Evolutionary conservation across 164 flowering plant species (phyloP).

Genomic region (Vitis cinerea): DNA sequence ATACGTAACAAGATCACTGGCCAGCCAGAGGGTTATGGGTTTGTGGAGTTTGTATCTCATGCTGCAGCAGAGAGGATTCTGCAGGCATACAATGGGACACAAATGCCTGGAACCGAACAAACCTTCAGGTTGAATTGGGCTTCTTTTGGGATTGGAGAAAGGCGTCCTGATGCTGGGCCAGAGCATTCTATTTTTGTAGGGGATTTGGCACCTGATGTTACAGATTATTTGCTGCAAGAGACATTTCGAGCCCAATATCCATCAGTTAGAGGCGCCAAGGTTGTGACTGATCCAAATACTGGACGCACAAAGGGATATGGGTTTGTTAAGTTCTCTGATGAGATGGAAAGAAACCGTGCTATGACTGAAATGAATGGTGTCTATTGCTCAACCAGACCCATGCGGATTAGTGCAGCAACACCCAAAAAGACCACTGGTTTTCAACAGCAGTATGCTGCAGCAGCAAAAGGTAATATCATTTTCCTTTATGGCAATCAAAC

Average conservation of each 20-base stretch:
- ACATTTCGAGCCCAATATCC: conserved; percentile 79
- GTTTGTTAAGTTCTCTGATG: conserved; percentile 95
- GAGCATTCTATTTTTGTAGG: conserved; percentile 99
- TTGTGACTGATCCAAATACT: conserved; percentile 89
- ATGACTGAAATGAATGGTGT: conserved; percentile 97
- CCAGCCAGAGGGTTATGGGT: conserved; percentile 98
- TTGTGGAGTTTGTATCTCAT: conserved; percentile 87
- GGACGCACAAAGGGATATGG: conserved; percentile 97
- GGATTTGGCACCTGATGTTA: conserved; percentile 96
- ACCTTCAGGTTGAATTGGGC: conserved; percentile 95
- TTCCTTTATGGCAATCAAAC: background rate
- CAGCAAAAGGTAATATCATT: conserved; percentile 56
- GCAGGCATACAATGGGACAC: conserved; percentile 83
- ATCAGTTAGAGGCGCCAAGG: conserved; percentile 98
- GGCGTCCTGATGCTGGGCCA: conserved; percentile 81
- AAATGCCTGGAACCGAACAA: conserved; percentile 92
- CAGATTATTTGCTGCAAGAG: conserved; percentile 93
- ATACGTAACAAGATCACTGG: conserved; percentile 92
- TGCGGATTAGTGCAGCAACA: conserved; percentile 98
- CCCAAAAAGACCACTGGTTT: conserved; percentile 74
- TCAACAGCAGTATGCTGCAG: conserved; percentile 63
- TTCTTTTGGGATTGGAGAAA: conserved; percentile 91
- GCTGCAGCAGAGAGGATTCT: conserved; percentile 83
- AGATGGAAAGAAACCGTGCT: conserved; percentile 86
- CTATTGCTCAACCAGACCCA: conserved; percentile 89